Evolutionary conservation across 2,329 filamentous ascomycete species (phyloP).

Genomic region (Mycogone perniciosa): DNA sequence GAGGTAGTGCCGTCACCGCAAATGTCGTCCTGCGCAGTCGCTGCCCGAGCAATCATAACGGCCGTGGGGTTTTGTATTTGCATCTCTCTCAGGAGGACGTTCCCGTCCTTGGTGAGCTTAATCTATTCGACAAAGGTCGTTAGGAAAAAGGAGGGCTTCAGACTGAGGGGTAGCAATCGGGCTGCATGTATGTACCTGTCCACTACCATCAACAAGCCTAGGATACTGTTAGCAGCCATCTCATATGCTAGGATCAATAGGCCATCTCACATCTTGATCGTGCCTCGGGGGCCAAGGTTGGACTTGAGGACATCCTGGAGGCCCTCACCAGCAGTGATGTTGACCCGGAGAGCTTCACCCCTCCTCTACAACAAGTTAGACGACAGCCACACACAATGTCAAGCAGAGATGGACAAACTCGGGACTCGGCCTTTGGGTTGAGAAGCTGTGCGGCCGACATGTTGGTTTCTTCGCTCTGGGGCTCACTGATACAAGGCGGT

Average conservation of each 20-base stretch:
- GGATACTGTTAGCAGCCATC: neutral
- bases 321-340: constrained; percentile 94
- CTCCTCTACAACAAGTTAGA: constrained; percentile 57
- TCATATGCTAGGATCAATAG: neutral
- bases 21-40: constrained; percentile 97
- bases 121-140: constrained; percentile 51
- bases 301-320: constrained; percentile 91
- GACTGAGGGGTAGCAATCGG: constrained; percentile 22
- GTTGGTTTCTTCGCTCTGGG: constrained; percentile 14
- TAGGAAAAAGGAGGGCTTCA: constrained; percentile 22
- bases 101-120: constrained; percentile 98
- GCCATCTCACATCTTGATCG: constrained; percentile 79
- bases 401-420: constrained; percentile 40
- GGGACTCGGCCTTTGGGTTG: constrained; percentile 97
- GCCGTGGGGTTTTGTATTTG: constrained; percentile 99
- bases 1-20: constrained; percentile 97
- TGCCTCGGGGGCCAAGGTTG: constrained; percentile 88
- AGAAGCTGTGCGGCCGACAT: constrained; percentile 99
- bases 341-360: constrained; percentile 93
- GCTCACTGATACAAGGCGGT: constrained; percentile 4
- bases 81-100: constrained; percentile 71
- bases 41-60: constrained; percentile 74
- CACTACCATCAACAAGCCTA: constrained; percentile 64
- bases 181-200: constrained; percentile 47
- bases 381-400: neutral